A percentile compares a stretch with the other conserved stretches of the same genome.
phyloP scores from a whole-genome alignment of 208 protist genomes.

The Acanthamoeba castellanii region DNA sequence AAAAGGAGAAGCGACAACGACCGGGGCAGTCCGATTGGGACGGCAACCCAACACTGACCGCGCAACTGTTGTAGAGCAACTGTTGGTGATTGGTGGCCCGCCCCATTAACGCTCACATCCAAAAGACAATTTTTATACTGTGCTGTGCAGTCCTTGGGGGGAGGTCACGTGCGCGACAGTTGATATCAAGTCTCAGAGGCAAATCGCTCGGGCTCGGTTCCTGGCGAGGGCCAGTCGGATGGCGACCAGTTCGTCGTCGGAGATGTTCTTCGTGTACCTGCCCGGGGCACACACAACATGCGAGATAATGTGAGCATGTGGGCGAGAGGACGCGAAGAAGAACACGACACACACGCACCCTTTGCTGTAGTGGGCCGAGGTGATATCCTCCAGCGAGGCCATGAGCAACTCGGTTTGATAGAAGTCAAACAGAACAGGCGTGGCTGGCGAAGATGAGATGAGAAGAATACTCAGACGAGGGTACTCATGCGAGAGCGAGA shows the following conservation, averaged over 20 bases:
- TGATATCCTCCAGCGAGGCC: constrained; percentile 65
- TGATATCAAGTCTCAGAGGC: background rate
- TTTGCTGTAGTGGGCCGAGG: constrained; percentile 61
- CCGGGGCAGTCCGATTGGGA: too few species aligned
- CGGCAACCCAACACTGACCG: too few species aligned
- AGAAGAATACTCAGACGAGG: background rate
- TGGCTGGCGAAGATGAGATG: background rate
- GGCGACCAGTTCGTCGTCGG: constrained; percentile 8
- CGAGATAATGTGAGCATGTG: background rate
- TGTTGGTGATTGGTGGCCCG: too few species aligned
- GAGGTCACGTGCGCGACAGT: too few species aligned
- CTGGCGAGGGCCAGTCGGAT: constrained; percentile 67
- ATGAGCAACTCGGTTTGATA: constrained; percentile 60
- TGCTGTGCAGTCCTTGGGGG: too few species aligned
- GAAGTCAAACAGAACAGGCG: constrained; percentile 59
- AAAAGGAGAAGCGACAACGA: too few species aligned
- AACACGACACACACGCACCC: background rate
- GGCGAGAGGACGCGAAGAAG: background rate
- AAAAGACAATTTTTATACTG: too few species aligned
- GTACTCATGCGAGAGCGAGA: background rate
- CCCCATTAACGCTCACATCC: too few species aligned
- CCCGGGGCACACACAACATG: too few species aligned
- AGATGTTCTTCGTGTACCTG: constrained; percentile 43
- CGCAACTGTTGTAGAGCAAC: too few species aligned
- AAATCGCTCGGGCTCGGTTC: constrained; percentile 60